Evolutionary conservation across 345 rosid genomes (phyloP).

Genomic region (Gossypium rotundifolium): DNA sequence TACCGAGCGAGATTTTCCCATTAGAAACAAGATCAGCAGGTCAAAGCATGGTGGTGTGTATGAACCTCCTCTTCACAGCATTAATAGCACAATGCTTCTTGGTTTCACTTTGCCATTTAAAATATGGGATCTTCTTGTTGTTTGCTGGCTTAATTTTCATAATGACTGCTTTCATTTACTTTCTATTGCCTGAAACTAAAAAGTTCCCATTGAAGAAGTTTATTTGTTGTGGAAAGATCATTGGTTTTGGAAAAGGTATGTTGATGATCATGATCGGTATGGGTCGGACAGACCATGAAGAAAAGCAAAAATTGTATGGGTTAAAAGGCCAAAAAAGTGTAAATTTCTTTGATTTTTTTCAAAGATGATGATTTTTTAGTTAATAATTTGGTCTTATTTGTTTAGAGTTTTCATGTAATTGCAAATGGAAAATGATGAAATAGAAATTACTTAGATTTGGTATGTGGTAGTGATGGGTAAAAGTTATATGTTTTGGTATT

Average conservation of each 20-base stretch:
- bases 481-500: too few relatives aligned
- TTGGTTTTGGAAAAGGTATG: constrained; percentile 62
- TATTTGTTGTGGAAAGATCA: constrained; percentile 65
- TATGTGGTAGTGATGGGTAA: too few relatives aligned
- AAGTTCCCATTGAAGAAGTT: constrained; percentile 79
- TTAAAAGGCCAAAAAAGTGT: too few relatives aligned
- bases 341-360: too few relatives aligned
- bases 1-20: constrained; percentile 84
- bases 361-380: too few relatives aligned
- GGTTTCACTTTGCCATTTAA: constrained; percentile 60
- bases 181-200: constrained; percentile 82
- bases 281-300: too few relatives aligned
- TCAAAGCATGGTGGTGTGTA: constrained; percentile 77
- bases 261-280: too few relatives aligned
- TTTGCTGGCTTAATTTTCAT: constrained; percentile 55
- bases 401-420: too few relatives aligned
- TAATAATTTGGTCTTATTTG: too few relatives aligned
- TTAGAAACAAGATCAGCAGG: constrained; percentile 91
- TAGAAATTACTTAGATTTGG: too few relatives aligned
- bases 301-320: too few relatives aligned
- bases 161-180: constrained; percentile 71
- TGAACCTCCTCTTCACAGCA: constrained; percentile 79
- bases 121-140: constrained; percentile 65
- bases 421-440: too few relatives aligned
- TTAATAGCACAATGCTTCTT: constrained; percentile 77